These are phyloP conservation scores for Zoysia matrella DNA, from an alignment of 202 grass and related monocot species.

Conservation along the genomic window DNA sequence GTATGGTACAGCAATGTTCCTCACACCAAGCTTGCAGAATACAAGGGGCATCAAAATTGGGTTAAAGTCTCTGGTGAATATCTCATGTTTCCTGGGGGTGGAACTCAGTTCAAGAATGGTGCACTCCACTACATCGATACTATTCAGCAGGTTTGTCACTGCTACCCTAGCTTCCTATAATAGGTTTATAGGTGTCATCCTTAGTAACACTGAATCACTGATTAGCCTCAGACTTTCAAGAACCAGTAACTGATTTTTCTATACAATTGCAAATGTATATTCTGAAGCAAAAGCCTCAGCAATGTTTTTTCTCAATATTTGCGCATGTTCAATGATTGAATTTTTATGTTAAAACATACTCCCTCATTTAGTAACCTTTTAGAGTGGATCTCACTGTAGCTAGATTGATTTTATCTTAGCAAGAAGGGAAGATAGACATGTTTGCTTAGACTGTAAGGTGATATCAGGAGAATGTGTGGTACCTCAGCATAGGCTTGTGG, in stretches of 20 bases:
- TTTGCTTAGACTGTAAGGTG: too few relatives aligned
- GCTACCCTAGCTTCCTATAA: conserved; percentile 4
- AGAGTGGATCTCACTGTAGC: too few relatives aligned
- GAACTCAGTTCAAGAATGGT: conserved; percentile 96
- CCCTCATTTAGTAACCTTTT: too few relatives aligned
- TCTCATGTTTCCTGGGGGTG: conserved; percentile 90
- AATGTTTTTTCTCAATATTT: not conserved
- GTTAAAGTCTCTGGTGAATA: conserved; percentile 96
- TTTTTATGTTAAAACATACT: not conserved
- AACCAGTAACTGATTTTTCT: conserved; percentile 2
- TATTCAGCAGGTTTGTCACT: conserved; percentile 81
- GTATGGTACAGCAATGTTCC: conserved; percentile 96
- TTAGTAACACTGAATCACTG: not conserved
- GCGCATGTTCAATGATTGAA: not conserved
- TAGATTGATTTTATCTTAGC: too few relatives aligned
- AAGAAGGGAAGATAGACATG: too few relatives aligned
- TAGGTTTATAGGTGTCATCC: conserved; percentile 12
- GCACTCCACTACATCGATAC: conserved; percentile 97
- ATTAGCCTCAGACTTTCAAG: not conserved
- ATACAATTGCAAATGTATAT: not conserved
- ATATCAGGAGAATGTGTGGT: too few relatives aligned
- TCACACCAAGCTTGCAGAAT: conserved; percentile 84
- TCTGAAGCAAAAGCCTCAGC: not conserved
- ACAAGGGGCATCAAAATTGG: conserved; percentile 99
- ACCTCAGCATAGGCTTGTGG: too few relatives aligned